Percentiles rank a stretch among this genome's conserved stretches.
Conservation (phyloP, 148 eudicot genomes). For the Fallopia convolvulus region DNA sequence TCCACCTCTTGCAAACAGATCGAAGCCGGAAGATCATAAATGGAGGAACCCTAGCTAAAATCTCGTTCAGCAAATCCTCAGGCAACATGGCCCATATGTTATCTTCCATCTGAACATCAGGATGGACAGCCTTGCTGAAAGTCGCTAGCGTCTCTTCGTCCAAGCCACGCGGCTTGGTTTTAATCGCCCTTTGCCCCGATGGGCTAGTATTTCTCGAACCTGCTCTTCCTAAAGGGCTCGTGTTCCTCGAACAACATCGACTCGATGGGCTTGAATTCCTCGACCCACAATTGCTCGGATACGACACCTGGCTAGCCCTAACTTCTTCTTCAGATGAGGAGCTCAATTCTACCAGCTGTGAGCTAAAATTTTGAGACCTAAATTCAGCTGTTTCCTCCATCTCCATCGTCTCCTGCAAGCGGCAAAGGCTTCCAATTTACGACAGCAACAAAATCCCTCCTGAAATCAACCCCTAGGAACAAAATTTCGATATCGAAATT, state of each 20-base stretch:
- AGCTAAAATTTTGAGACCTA: slow-evolving; percentile 23
- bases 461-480: neutral
- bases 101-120: slow-evolving; percentile 94
- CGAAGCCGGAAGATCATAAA: slow-evolving; percentile 91
- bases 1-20: slow-evolving; percentile 94
- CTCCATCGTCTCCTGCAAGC: slow-evolving; percentile 31
- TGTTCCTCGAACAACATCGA: slow-evolving; percentile 42
- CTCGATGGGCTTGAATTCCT: slow-evolving; percentile 60
- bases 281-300: slow-evolving; percentile 48
- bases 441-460: neutral
- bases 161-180: slow-evolving; percentile 86
- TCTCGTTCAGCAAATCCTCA: slow-evolving; percentile 86
- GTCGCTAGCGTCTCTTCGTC: slow-evolving; percentile 75
- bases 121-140: slow-evolving; percentile 45
- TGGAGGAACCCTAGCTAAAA: slow-evolving; percentile 90
- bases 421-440: neutral
- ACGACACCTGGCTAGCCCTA: slow-evolving; percentile 26
- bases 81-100: slow-evolving; percentile 97
- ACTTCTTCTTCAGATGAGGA: slow-evolving; percentile 29
- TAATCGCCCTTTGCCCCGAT: slow-evolving; percentile 65
- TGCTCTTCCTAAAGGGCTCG: slow-evolving; percentile 55
- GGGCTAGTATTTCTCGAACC: slow-evolving; percentile 90
- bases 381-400: slow-evolving; percentile 44
- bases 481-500: too few species aligned
- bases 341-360: slow-evolving; percentile 21